A percentile compares a stretch with the other conserved stretches of the same genome.
phyloP scores from a whole-genome alignment of 2,329 filamentous ascomycete genomes.

The Monosporascus ibericus region DNA sequence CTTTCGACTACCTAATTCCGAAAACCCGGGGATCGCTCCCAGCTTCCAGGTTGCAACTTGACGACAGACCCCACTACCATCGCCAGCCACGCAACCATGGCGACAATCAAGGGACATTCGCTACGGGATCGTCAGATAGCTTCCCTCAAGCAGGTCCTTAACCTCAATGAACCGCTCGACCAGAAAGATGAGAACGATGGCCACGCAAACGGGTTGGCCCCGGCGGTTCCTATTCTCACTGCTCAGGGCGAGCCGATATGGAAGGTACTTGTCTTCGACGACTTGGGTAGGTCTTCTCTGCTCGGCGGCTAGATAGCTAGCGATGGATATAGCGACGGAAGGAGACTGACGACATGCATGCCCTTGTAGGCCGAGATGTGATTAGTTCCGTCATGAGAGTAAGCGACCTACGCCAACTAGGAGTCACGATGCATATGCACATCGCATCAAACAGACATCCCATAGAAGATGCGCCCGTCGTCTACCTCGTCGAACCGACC shows the following conservation, averaged over 20 bases:
- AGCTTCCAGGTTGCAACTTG: too few relatives aligned
- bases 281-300: conserved; percentile 40
- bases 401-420: conserved; percentile 85
- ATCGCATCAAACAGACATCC: conserved; percentile 76
- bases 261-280: conserved; percentile 96
- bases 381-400: conserved; percentile 95
- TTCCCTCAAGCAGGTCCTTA: conserved; percentile 91
- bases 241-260: conserved; percentile 89
- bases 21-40: too few relatives aligned
- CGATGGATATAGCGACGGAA: too few relatives aligned
- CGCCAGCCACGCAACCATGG: conserved; percentile 1
- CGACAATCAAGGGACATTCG: conserved; percentile 21
- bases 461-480: conserved; percentile 92
- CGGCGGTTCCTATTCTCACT: conserved; percentile 74
- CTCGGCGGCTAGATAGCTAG: background rate
- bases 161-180: conserved; percentile 73
- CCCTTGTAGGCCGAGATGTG: conserved; percentile 64
- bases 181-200: conserved; percentile 57
- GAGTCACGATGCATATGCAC: conserved; percentile 96
- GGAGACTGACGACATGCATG: background rate
- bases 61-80: too few relatives aligned
- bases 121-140: conserved; percentile 40
- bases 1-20: background rate
- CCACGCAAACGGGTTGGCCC: conserved; percentile 57
- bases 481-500: conserved; percentile 93